phyloP scores from a whole-genome alignment of 768 basidiomycete genomes.

The Lenzites betulinus region DNA sequence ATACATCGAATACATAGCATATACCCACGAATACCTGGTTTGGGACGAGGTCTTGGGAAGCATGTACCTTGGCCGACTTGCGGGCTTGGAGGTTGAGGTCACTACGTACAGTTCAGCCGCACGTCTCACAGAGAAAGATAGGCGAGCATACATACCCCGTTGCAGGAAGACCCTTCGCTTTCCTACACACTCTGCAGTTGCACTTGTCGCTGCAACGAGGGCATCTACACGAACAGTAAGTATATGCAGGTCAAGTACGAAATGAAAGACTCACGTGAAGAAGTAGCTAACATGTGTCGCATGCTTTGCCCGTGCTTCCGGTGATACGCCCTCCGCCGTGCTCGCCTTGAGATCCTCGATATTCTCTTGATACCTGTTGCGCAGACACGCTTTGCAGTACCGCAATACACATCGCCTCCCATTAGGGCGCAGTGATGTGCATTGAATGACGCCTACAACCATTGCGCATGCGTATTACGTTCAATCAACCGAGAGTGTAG shows the following conservation, averaged over 20 bases:
- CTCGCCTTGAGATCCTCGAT: slow-evolving; percentile 41
- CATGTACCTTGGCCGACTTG: slow-evolving; percentile 41
- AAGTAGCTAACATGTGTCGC: slow-evolving; percentile 39
- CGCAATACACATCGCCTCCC: slow-evolving; percentile 54
- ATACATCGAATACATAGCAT: no score
- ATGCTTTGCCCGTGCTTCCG: slow-evolving; percentile 31
- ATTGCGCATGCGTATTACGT: slow-evolving; percentile 1
- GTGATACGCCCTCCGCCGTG: slow-evolving; percentile 1
- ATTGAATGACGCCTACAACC: slow-evolving; percentile 37
- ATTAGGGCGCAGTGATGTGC: slow-evolving; percentile 36
- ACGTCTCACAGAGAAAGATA: not conserved
- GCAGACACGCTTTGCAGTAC: slow-evolving; percentile 68
- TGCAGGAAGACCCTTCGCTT: slow-evolving; percentile 59
- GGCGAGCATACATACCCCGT: slow-evolving; percentile 48
- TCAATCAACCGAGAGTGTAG: not conserved
- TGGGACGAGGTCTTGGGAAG: slow-evolving; percentile 28
- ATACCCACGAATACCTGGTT: no score
- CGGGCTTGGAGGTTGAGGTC: slow-evolving; percentile 42
- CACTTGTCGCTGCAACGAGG: slow-evolving; percentile 68
- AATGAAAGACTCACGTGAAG: slow-evolving; percentile 50
- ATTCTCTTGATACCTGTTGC: slow-evolving; percentile 65
- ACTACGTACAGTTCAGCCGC: slow-evolving; percentile 25
- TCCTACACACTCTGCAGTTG: slow-evolving; percentile 68
- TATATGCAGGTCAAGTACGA: not conserved
- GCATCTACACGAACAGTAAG: slow-evolving; percentile 47